Percentiles rank a stretch among this genome's conserved stretches.
phyloP scores from a whole-genome alignment of 495 filamentous ascomycete genomes.

The Neurospora cerealis region DNA sequence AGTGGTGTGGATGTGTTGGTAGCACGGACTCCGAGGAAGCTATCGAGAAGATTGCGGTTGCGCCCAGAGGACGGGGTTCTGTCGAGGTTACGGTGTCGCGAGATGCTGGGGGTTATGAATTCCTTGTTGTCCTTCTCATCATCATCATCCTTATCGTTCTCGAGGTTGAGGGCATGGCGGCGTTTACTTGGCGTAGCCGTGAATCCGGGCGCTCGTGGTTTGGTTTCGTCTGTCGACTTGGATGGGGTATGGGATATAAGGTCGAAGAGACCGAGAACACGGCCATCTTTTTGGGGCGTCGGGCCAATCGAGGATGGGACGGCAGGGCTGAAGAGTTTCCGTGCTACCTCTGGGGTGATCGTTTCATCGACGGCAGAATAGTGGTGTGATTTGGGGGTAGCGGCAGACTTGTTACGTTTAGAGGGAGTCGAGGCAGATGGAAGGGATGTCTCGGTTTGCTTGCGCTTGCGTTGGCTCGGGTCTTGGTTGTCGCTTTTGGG shows the following conservation, averaged over 20 bases:
- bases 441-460: conserved; percentile 22
- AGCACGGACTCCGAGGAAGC: conserved; percentile 33
- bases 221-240: not conserved
- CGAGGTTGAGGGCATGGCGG: conserved; percentile 24
- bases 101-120: not conserved
- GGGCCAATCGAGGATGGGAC: conserved; percentile 57
- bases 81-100: not conserved
- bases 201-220: not conserved
- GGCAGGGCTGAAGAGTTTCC: conserved; percentile 51
- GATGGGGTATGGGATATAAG: conserved; percentile 51
- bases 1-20: conserved; percentile 39
- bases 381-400: conserved; percentile 31
- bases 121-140: conserved; percentile 13
- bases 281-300: conserved; percentile 85
- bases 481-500: conserved; percentile 24
- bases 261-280: conserved; percentile 85
- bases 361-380: not conserved
- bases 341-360: conserved; percentile 20
- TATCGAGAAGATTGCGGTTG: conserved; percentile 51
- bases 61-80: conserved; percentile 48
- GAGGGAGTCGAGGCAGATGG: conserved; percentile 37
- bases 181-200: conserved; percentile 1
- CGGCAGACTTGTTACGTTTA: conserved; percentile 20
- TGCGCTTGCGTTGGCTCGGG: conserved; percentile 26
- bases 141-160: conserved; percentile 15